Conservation (phyloP, 768 basidiomycete genomes). For the Boletus sp. region DNA sequence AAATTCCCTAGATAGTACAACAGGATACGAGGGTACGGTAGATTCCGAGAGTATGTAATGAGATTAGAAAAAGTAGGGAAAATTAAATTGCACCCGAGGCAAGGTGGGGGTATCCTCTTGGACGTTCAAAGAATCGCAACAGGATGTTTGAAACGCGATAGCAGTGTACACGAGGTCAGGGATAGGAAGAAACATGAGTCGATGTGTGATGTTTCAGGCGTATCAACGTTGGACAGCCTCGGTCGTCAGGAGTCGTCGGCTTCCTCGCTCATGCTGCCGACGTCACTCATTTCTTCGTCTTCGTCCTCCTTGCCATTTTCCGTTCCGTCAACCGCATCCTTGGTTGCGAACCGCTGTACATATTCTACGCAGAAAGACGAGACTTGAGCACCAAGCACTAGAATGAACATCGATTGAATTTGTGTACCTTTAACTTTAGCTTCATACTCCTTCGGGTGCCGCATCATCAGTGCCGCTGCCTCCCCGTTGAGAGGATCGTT, state of each 20-base stretch:
- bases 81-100: constrained; percentile 17
- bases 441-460: constrained; percentile 95
- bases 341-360: constrained; percentile 91
- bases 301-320: constrained; percentile 60
- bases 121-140: constrained; percentile 14
- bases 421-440: constrained; percentile 83
- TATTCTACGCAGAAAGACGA: constrained; percentile 60
- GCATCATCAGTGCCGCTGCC: constrained; percentile 95
- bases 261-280: constrained; percentile 78
- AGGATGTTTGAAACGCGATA: constrained; percentile 18
- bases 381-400: constrained; percentile 5
- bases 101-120: constrained; percentile 28
- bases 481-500: constrained; percentile 98
- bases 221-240: background rate
- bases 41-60: constrained; percentile 23
- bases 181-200: constrained; percentile 5
- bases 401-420: background rate
- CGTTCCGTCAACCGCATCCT: constrained; percentile 82
- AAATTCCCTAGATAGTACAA: constrained; percentile 34
- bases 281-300: constrained; percentile 86
- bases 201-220: constrained; percentile 13
- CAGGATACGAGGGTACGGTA: constrained; percentile 17
- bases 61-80: constrained; percentile 18
- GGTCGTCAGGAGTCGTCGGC: constrained; percentile 38
- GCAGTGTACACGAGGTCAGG: constrained; percentile 12